Evolutionary conservation across 805 yeast species (phyloP).

Genomic region (Yarrowia divulgata): DNA sequence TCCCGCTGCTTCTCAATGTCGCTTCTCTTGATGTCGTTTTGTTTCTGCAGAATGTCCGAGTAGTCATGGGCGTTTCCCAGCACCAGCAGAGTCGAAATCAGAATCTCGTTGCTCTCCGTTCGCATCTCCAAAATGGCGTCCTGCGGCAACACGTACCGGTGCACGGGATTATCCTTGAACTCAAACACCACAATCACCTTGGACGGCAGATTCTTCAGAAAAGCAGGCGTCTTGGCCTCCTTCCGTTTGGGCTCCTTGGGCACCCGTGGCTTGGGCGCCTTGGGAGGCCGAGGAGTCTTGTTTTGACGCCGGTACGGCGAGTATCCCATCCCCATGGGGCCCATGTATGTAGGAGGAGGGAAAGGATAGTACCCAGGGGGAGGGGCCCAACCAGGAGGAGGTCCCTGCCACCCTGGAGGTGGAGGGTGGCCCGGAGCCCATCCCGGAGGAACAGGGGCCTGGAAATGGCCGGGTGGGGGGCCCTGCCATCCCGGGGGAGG

Average conservation of each 20-base stretch:
- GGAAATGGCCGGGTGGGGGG: constrained; percentile 1
- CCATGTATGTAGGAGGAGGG: constrained; percentile 37
- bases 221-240: constrained; percentile 37
- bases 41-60: constrained; percentile 43
- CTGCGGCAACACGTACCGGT: constrained; percentile 77
- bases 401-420: constrained; percentile 29
- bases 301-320: constrained; percentile 30
- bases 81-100: constrained; percentile 53
- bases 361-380: constrained; percentile 26
- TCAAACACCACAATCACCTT: constrained; percentile 81
- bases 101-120: constrained; percentile 49
- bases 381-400: constrained; percentile 24
- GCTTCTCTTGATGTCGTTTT: constrained; percentile 48
- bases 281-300: constrained; percentile 41
- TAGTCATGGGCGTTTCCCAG: constrained; percentile 38
- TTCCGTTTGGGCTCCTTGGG: constrained; percentile 36
- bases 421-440: constrained; percentile 22
- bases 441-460: constrained; percentile 38
- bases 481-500: constrained; percentile 34
- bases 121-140: constrained; percentile 71
- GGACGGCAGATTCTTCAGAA: constrained; percentile 40
- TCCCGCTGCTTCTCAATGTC: constrained; percentile 42
- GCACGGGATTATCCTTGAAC: constrained; percentile 77
- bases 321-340: constrained; percentile 37
- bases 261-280: constrained; percentile 37